Base-by-base conservation (phyloP, 2,329 filamentous ascomycete genomes). In the Pseudogymnoascus sp. region DNA sequence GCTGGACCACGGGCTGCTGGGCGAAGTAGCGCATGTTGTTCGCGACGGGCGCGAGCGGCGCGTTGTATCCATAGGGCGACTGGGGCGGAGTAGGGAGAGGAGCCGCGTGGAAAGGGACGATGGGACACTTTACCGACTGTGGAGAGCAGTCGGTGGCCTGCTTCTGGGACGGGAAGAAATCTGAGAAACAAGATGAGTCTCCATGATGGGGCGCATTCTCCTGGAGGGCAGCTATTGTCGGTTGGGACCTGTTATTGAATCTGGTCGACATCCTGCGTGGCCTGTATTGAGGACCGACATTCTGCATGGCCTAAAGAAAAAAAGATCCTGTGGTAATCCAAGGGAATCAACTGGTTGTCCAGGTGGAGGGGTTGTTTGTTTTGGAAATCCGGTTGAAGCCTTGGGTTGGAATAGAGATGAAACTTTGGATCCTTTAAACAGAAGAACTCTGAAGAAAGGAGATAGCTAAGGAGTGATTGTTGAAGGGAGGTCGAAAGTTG, bases 391-490 rank as follows among this genome's bases (percentile, higher is more conserved):
- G 9, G 42, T 26, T 15, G 42, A 47, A 47, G 42, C 42, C 42
- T 47, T 47, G 21, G 19, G 13, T 19, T 15, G 42, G n/a, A n/a
- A n/a, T n/a, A 47, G 42, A 47, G 21, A 26, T 8, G 42, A 47
- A 47, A 47, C 21, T 40, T 47, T 47, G 42, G 42, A 26, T 47
- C 42, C 42, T 47, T 47, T 47, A 47, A 47, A 47, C 42, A 47
- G 21, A 47, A 26, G 40, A 23, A 26, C 19, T 47, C 42, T 47
- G 42, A 26, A 47, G 42, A 26, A 53, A 60, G 65, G 36, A 42
- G 44, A 42, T 57, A 40, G 59, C 28, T 68, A 68, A 35, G 69
- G 67, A 61, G 69, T 66, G 63, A 67, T 59, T 59, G 70, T 69
- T 47, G 70, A 6, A 26, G 26, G 26, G 7, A 6, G 7, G 26